Conservation (phyloP, 1,139 yeast species). For the Geotrichum fermentans region DNA sequence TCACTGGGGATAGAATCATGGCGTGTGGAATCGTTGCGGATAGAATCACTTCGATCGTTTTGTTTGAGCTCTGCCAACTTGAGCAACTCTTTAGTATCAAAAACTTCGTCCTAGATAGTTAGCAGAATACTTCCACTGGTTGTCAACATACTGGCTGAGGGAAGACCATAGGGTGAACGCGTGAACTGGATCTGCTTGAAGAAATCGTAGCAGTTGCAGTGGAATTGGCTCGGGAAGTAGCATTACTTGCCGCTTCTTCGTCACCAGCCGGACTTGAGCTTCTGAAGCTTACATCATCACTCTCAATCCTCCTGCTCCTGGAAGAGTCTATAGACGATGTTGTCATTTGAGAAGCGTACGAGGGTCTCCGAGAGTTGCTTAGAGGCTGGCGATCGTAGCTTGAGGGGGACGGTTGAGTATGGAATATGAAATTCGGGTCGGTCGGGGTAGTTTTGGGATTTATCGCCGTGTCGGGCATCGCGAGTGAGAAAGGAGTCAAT, state of each 20-base stretch:
- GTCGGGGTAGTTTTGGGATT: too few species aligned
- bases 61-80: not conserved
- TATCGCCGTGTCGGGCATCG: too few species aligned
- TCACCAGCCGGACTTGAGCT: slow-evolving; percentile 5
- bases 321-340: slow-evolving; percentile 19
- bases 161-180: slow-evolving; percentile 13
- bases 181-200: not conserved
- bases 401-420: not conserved
- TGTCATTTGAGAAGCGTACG: slow-evolving; percentile 26
- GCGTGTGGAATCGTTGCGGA: not conserved
- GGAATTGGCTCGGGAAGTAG: not conserved
- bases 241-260: not conserved
- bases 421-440: not conserved
- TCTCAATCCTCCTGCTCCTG: not conserved
- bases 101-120: slow-evolving; percentile 14
- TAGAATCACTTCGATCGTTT: not conserved
- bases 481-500: slow-evolving; percentile 8
- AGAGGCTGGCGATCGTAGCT: not conserved
- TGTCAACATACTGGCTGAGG: slow-evolving; percentile 17
- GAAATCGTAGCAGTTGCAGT: slow-evolving; percentile 5
- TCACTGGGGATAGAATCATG: slow-evolving; percentile 3
- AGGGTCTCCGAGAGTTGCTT: slow-evolving; percentile 25
- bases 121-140: too few species aligned
- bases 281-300: not conserved
- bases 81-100: slow-evolving; percentile 14